Evolutionary conservation across 2,329 filamentous ascomycete genomes (phyloP).

Genomic region (Aspergillus sp.): DNA sequence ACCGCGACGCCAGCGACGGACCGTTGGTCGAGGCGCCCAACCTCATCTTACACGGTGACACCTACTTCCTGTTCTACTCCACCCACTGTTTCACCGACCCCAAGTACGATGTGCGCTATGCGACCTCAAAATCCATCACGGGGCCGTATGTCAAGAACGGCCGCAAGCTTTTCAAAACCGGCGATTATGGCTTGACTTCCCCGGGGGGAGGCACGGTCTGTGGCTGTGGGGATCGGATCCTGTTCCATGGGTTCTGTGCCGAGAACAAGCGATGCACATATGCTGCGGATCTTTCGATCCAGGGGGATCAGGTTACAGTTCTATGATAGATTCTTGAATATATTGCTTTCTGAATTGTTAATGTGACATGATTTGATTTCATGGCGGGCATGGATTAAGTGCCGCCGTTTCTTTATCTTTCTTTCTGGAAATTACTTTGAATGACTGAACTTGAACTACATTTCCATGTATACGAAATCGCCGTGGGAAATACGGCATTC

Average conservation of each 20-base stretch:
- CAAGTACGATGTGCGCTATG: slow-evolving; percentile 61
- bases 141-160: slow-evolving; percentile 41
- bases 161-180: slow-evolving; percentile 35
- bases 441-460: neutral
- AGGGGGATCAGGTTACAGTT: slow-evolving; percentile 17
- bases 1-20: slow-evolving; percentile 63
- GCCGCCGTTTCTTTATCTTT: no score
- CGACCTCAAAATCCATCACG: slow-evolving; percentile 43
- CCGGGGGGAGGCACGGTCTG: slow-evolving; percentile 35
- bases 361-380: neutral
- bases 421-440: neutral
- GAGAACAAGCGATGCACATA: slow-evolving; percentile 30
- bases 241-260: slow-evolving; percentile 34
- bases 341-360: neutral
- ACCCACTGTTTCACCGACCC: slow-evolving; percentile 58
- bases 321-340: slow-evolving; percentile 6
- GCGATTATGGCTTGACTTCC: slow-evolving; percentile 28
- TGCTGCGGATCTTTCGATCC: slow-evolving; percentile 25
- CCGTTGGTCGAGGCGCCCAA: slow-evolving; percentile 64
- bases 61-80: slow-evolving; percentile 63
- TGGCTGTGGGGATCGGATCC: slow-evolving; percentile 31
- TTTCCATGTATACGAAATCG: no score
- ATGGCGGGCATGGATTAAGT: no score
- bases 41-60: slow-evolving; percentile 45
- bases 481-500: no score